Percentiles rank a stretch among this genome's conserved stretches.
These are phyloP conservation scores for Daldinia eschscholtzii DNA, from an alignment of 2,329 filamentous ascomycete genomes.

Conservation along the genomic window DNA sequence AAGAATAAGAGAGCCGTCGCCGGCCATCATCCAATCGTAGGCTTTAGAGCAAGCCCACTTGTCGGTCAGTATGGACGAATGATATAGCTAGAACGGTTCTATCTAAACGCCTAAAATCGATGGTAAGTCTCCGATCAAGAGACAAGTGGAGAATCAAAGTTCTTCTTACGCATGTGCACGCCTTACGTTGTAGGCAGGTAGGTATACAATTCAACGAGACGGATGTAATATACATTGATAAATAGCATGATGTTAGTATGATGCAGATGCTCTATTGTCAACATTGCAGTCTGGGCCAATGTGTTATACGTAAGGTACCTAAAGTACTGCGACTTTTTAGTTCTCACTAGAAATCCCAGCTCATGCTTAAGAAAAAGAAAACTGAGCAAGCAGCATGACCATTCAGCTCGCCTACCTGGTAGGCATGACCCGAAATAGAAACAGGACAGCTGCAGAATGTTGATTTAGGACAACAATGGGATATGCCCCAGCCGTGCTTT, in stretches of 20 bases:
- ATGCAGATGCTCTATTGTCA: background rate
- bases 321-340: constrained; percentile 28
- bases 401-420: constrained; percentile 23
- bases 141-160: background rate
- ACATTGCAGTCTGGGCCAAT: constrained; percentile 25
- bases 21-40: constrained; percentile 34
- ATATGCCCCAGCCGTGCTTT: constrained; percentile 24
- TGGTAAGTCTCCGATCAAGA: constrained; percentile 30
- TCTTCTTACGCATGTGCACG: constrained; percentile 8
- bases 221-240: constrained; percentile 13
- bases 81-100: constrained; percentile 18
- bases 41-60: constrained; percentile 23
- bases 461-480: constrained; percentile 22
- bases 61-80: constrained; percentile 34
- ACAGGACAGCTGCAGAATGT: constrained; percentile 34
- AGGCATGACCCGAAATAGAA: constrained; percentile 42
- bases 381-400: constrained; percentile 17
- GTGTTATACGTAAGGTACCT: constrained; percentile 11
- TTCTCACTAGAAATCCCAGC: constrained; percentile 14
- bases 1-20: constrained; percentile 25
- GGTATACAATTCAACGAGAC: background rate
- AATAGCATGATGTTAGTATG: constrained; percentile 19
- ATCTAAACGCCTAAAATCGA: constrained; percentile 24
- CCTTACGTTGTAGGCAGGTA: constrained; percentile 8
- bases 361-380: background rate